Evolutionary conservation across 2,329 filamentous ascomycete genomes (phyloP), one percentile per base, ranked within the genome.

Genomic region (Penicillium corylophilum): DNA sequence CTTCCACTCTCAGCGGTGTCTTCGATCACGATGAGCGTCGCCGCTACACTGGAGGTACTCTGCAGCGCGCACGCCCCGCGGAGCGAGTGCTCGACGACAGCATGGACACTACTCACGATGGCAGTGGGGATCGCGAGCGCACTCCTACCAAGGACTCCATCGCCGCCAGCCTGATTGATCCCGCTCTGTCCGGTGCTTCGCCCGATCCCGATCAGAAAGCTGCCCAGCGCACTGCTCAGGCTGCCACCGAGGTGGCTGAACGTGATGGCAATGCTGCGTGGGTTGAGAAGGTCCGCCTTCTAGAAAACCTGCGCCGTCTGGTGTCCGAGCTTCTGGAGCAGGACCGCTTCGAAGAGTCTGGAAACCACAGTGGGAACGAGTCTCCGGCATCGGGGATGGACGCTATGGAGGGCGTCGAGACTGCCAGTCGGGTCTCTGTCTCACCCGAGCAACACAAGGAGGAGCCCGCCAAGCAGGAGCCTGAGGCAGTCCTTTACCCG

Each of bases 221-320:
- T 28, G 67, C 66, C 5, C 60, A 68, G 48, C 69, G 69, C 28
- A 71, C 69, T 36, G 66, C 71, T 2, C 67, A 71, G 48, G 67
- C 69, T 1, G 70, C 71, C 24, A 71, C 71, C 1, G 72, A 75
- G 44, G 70, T 72, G 36, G 69, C 70, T 1, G 71, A 72, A 52
- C 69, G 68, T 2, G 66, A 67, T 38, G 76, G 61, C 47, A 62
- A 79, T 35, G 79, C 82, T 55, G 77, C 81, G 57, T 86, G 83
- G 83, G 79, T 86, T 9, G 81, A 84, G 65, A 84, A 85, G 68
- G 82, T 84, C 48, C 80, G 83, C n/a, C 76, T 83, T 9, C 81
- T 86, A 26, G 83, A 86, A 69, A 76, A 77, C 45, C 74, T 86
- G 31, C 77, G 83, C 39, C 77, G 77, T 18, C 81, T 80, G 67